Evolutionary conservation across 371 early-diverging fungal genomes (phyloP), one percentile per base, ranked within the genome.

Genomic region (Mortierella sp.): DNA sequence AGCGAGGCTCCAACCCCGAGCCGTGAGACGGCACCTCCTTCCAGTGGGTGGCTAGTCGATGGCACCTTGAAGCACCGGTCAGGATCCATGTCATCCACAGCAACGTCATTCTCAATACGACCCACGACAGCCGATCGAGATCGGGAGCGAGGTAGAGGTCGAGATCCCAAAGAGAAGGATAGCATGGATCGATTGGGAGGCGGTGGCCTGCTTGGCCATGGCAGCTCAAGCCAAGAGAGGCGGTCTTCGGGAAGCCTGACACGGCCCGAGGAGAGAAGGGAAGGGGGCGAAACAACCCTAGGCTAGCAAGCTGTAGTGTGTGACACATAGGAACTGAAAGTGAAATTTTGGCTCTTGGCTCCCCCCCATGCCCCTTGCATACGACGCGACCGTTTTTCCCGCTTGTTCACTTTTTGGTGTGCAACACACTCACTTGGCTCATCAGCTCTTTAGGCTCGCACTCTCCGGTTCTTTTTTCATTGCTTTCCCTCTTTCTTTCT

Each of bases 1-100:
- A 69, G 66, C 34, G 77, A 76, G 53, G 53, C 17, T 5, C 57
- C 65, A 8, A 76, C 77, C 6, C 77, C 77, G 0, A 55, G 51
- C 29, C 43, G 41, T 29, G 70, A 76, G 57, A 60, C n/a, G 16
- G 57, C 57, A 0, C 68, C 68, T 0, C 28, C 2, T 3, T 22
- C 47, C 3, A 57, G 44, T 50, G 39, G n/a, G 3, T 43, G 49
- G 41, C 19, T 27, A 12, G 58, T 27, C n/a, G 47, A 29, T 14
- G 34, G 27, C 9, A n/a, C 45, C 21, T 22, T 49, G 22, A 63
- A 55, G 44, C 31, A 41, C 13, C 55, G 63, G 19, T 63, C 64
- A 2, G 57, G 44, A 24, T 63, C 64, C 16, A 52, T 50, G 37
- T 63, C 64, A 17, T 63, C 61, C 2, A 53, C 51, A 8, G 46